Evolutionary conservation across 1,284 basidiomycete species (phyloP), one percentile per base, ranked within the genome.

Genomic region (Calocybe gambosa): DNA sequence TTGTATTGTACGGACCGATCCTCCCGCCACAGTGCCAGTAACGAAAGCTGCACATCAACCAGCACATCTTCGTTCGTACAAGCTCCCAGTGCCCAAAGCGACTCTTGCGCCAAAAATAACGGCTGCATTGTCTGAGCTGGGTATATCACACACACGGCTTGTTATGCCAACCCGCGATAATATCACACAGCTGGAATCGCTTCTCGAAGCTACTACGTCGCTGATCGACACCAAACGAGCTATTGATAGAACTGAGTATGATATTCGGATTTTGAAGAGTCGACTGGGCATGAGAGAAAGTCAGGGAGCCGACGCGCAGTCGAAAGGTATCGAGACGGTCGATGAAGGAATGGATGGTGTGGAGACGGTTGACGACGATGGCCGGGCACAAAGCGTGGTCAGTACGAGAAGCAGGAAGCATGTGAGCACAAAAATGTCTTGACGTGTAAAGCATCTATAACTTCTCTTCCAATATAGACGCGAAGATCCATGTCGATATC

Each of bases 81-180:
- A 89, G 61, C 71, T 94, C 34, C 85, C 91, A 0, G 64, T 73
- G 28, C 85, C 89, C 16, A 93, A 90, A 62, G 69, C 82, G 1
- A 75, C 80, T 36, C 73, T 85, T n/a, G 77, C 80, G 2, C 80
- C 78, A 48, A 78, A 87, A 69, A 80, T 94, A 55, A 74, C 78
- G 2, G 81, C 86, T 49, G 74, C 84, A 12, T 73, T 96, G 18
- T 64, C 73, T 13, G 90, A 95, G 62, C 73, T 93, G 13, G 84
- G 85, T 10, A 69, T 94, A 29, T 77, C 74, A n/a, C 73, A 82
- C 50, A 74, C 74, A 13, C 78, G 86, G 10, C 75, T 96, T 43
- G 86, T 94, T 53, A 95, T 96, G 91, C 93, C 93, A 12, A 95
- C 93, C 1, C 75, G 80, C 26, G 79, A 82, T 21, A 95, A 91